phyloP scores from a whole-genome alignment of 768 basidiomycete species.

The Trametes cubensis region DNA sequence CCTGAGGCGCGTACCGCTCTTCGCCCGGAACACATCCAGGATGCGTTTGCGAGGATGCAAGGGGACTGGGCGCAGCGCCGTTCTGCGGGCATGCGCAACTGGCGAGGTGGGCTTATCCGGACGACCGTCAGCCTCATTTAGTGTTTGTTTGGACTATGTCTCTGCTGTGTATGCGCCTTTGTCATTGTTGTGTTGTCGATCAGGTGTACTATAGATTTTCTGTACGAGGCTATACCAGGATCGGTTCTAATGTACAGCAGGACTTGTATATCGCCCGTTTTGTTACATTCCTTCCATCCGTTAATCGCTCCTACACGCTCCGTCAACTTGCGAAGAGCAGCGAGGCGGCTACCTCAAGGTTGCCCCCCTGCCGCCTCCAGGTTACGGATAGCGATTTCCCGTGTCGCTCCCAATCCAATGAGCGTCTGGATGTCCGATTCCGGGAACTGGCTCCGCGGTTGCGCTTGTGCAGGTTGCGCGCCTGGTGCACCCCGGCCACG shows the following conservation, averaged over 20 bases:
- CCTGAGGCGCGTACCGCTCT: constrained; percentile 80
- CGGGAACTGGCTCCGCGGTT: constrained; percentile 40
- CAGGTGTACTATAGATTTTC: constrained; percentile 4
- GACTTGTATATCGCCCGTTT: constrained; percentile 12
- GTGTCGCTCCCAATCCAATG: constrained; percentile 74
- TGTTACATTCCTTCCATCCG: constrained; percentile 2
- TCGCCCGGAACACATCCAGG: constrained; percentile 84
- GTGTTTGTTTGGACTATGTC: background rate
- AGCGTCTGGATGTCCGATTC: constrained; percentile 68
- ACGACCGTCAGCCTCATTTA: constrained; percentile 80
- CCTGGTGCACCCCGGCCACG: constrained; percentile 28
- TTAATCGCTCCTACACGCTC: background rate
- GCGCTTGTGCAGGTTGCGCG: constrained; percentile 25
- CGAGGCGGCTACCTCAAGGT: constrained; percentile 87
- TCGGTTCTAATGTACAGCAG: constrained; percentile 21
- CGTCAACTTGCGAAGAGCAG: constrained; percentile 64
- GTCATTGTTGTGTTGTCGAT: background rate
- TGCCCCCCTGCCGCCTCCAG: constrained; percentile 82
- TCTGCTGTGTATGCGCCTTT: background rate
- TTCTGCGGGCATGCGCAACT: constrained; percentile 86
- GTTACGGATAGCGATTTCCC: constrained; percentile 76
- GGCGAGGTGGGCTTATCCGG: constrained; percentile 82
- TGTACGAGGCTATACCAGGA: background rate
- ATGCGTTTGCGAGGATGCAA: constrained; percentile 91
- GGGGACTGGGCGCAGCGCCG: constrained; percentile 79